Percentiles rank a stretch among this genome's conserved stretches.
These are phyloP conservation scores for Davidsoniella neocaledoniae DNA, from an alignment of 2,329 filamentous ascomycete species.

Conservation along the genomic window DNA sequence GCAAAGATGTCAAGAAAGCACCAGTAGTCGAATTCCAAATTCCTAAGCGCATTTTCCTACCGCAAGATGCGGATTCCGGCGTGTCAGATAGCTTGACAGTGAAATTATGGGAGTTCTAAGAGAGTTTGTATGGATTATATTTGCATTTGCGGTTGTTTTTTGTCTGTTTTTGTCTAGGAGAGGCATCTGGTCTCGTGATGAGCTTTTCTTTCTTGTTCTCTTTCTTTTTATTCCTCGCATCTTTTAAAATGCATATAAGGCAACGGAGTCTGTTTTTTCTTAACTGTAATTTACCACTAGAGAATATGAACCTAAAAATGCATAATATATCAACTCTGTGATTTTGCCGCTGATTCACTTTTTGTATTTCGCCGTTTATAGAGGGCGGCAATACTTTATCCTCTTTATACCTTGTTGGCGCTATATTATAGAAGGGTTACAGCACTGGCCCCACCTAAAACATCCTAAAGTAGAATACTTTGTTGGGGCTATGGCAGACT, in stretches of 20 bases:
- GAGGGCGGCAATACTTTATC: too few species aligned
- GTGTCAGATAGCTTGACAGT: conserved; percentile 38
- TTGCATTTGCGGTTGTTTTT: neutral
- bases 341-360: too few species aligned
- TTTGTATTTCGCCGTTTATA: too few species aligned
- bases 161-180: neutral
- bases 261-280: neutral
- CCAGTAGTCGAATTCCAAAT: conserved; percentile 91
- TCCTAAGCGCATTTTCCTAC: conserved; percentile 61
- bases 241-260: neutral
- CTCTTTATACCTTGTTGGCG: too few species aligned
- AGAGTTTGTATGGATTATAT: neutral
- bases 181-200: neutral
- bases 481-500: too few species aligned
- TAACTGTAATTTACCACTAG: neutral
- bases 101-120: conserved; percentile 43
- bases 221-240: neutral
- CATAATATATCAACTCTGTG: too few species aligned
- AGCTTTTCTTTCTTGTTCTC: conserved; percentile 2
- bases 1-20: conserved; percentile 66
- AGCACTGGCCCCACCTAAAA: too few species aligned
- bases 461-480: too few species aligned
- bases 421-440: too few species aligned
- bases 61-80: conserved; percentile 30
- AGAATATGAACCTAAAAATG: too few species aligned